Percentiles rank a stretch among this genome's conserved stretches.
Conservation (phyloP, 2,329 filamentous ascomycete genomes). For the Scytalidium sp. region DNA sequence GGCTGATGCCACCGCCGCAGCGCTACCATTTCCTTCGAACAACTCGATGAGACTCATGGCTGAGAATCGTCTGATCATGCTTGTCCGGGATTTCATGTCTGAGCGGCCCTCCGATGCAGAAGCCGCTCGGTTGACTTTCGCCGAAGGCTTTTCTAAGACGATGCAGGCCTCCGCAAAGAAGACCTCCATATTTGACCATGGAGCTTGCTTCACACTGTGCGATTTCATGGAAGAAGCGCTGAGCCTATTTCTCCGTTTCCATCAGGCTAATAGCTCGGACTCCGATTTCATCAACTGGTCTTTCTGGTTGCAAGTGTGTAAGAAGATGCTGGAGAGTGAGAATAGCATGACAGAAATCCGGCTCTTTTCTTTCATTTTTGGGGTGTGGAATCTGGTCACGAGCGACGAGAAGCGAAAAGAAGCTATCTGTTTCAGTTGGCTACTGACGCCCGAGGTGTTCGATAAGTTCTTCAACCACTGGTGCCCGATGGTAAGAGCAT, state of each 20-base stretch:
- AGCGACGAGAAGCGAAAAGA: constrained; percentile 54
- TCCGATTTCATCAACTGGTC: constrained; percentile 54
- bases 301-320: constrained; percentile 68
- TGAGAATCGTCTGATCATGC: constrained; percentile 67
- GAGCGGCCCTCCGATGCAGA: constrained; percentile 52
- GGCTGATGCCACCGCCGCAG: constrained; percentile 53
- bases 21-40: constrained; percentile 50
- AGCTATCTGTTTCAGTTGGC: constrained; percentile 58
- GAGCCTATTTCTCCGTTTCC: constrained; percentile 59
- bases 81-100: constrained; percentile 66
- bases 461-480: constrained; percentile 69
- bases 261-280: constrained; percentile 35
- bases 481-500: constrained; percentile 76
- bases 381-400: constrained; percentile 59
- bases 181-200: constrained; percentile 66
- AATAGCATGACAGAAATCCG: constrained; percentile 71
- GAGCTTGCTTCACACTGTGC: constrained; percentile 69
- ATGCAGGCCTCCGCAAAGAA: constrained; percentile 60
- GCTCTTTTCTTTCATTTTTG: constrained; percentile 66
- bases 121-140: constrained; percentile 56
- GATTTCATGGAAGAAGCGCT: constrained; percentile 71
- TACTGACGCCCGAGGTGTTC: constrained; percentile 60
- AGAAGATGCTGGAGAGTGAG: constrained; percentile 65
- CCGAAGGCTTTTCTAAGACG: constrained; percentile 58
- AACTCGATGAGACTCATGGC: constrained; percentile 66